Evolutionary conservation across 2,329 filamentous ascomycete species (phyloP), one percentile per base, ranked within the genome.

Genomic region (Phyllosticta capitalensis): DNA sequence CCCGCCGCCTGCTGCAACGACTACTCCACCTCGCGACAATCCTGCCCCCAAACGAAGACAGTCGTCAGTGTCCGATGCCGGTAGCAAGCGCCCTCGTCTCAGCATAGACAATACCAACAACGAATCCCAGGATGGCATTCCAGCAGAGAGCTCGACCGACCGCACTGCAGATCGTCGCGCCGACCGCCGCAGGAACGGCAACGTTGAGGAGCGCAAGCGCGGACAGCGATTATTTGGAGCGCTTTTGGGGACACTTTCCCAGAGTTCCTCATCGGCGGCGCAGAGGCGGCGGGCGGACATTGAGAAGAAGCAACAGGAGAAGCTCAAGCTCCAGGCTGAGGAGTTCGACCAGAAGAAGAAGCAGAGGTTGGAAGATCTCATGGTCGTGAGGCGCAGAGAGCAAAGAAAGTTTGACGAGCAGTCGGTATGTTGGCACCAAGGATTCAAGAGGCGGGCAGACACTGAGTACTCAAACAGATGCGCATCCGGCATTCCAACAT

Each of bases 171-270:
- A 68, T 38, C 65, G 64, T 61, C 66, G 65, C 52, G 59, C 66
- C 59, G 68, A 74, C 56, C 71, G 74, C 55, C 75, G 78, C 55
- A 74, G 71, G 63, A 77, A 71, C 59, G 74, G 80, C 56, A 75
- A 78, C 26, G 77, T 85, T 60, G 88, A 95, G 67, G 92, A 97
- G 70, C 90, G 86, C 72, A 90, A 89, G 70, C 87, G 92, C 45
- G 89, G 89, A 21, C 87, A 89, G 72, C 83, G 92, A 57, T 79
- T 97, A 62, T 96, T 96, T 69, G 92, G 92, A 62, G 89, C 87
- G 38, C 76, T 95, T 60, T 78, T 94, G 61, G 89, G 81, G 71
- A 90, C 88, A 45, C 80, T 95, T 62, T 90, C 87, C 72, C 88
- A 92, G 74, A 86, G 82, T 67, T 81, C 81, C 61, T 64, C 70